A percentile compares a stretch with the other conserved stretches of the same genome.
phyloP scores from a whole-genome alignment of 208 protist species.

The Lotmaria passim region DNA sequence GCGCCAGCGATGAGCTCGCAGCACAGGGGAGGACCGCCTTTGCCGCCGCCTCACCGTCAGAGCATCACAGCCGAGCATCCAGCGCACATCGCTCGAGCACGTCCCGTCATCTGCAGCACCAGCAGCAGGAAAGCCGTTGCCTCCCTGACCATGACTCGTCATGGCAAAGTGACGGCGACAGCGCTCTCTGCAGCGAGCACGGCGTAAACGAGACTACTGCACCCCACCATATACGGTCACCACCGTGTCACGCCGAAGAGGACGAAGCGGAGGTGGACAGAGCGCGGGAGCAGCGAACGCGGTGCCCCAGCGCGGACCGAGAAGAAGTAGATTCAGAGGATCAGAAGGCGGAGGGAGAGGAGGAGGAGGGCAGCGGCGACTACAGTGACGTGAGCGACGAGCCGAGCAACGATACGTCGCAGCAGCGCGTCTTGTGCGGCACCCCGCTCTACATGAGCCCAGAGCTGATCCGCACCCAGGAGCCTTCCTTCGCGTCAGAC shows the following conservation, averaged over 20 bases:
- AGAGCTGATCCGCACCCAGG: slow-evolving; percentile 68
- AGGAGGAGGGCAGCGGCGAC: slow-evolving; percentile 10
- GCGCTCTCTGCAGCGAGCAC: neutral
- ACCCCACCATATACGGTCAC: too few relatives aligned
- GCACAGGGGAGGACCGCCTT: too few relatives aligned
- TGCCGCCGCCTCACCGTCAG: neutral
- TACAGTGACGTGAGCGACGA: slow-evolving; percentile 2
- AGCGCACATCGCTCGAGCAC: neutral
- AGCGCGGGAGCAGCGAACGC: neutral
- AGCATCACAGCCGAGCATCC: slow-evolving; percentile 10
- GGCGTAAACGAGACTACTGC: too few relatives aligned
- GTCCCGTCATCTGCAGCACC: slow-evolving; percentile 10
- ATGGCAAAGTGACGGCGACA: neutral
- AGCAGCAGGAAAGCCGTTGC: slow-evolving; percentile 1
- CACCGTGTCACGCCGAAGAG: neutral
- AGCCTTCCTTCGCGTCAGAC: slow-evolving; percentile 75
- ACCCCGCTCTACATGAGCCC: slow-evolving; percentile 90
- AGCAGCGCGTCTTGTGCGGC: slow-evolving; percentile 52
- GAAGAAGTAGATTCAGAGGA: too few relatives aligned
- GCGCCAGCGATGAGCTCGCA: slow-evolving; percentile 7
- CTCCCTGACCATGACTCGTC: too few relatives aligned
- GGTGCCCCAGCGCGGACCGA: neutral
- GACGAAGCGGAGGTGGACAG: slow-evolving; percentile 8
- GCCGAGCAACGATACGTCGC: neutral
- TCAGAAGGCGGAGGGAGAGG: neutral